Conservation (phyloP, 805 yeast genomes). For the Yarrowia bubula region DNA sequence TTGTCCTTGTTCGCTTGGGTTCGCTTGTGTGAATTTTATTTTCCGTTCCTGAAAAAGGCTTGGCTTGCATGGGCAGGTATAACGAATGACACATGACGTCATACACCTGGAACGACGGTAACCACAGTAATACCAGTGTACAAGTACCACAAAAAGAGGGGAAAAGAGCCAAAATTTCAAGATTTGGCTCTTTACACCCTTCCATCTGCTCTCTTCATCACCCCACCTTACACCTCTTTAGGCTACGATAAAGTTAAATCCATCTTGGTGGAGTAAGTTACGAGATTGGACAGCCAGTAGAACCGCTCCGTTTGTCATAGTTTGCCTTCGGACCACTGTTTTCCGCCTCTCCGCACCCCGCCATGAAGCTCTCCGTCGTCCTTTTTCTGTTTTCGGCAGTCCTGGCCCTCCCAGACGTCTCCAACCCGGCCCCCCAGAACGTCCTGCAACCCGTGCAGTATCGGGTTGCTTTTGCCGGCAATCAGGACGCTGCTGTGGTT, state of each 20-base stretch:
- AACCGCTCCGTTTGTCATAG: neutral
- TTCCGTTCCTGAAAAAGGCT: slow-evolving; percentile 18
- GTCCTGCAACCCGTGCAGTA: slow-evolving; percentile 20
- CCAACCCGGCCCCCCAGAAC: slow-evolving; percentile 7
- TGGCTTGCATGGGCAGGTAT: slow-evolving; percentile 3
- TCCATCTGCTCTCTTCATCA: neutral
- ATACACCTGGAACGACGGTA: neutral
- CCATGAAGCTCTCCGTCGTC: neutral
- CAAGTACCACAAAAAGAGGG: too few species aligned
- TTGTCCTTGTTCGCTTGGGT: too few species aligned
- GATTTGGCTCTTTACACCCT: too few species aligned
- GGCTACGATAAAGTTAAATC: neutral
- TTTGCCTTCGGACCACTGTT: neutral
- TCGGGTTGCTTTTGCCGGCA: slow-evolving; percentile 12
- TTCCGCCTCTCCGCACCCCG: neutral
- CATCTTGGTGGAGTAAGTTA: slow-evolving; percentile 11
- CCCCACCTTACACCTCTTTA: neutral
- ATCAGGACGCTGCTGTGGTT: slow-evolving; percentile 4
- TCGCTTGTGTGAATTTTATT: neutral
- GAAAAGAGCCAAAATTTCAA: too few species aligned
- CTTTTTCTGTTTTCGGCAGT: neutral
- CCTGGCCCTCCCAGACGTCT: neutral
- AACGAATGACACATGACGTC: neutral
- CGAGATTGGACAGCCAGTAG: neutral
- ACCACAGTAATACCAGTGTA: too few species aligned